Evolutionary conservation across 2,329 filamentous ascomycete species (phyloP), one percentile per base, ranked within the genome.

Genomic region (Exophiala sp.): DNA sequence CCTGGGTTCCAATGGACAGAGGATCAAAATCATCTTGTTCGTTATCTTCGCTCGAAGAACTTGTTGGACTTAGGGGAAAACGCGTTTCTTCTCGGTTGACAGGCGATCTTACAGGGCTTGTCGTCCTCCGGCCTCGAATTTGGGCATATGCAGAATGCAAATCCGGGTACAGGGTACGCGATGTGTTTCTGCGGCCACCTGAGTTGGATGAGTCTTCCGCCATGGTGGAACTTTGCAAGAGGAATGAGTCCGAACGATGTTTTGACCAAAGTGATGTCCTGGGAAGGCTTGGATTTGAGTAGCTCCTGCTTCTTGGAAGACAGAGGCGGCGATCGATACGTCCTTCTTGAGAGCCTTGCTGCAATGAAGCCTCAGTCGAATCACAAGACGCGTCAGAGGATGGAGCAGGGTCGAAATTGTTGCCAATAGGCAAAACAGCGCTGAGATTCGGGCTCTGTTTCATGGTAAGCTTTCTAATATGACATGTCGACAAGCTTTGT

Each of bases 151-250:
- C 49, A 19, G 53, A 56, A 21, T 35, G 50, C 19, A 53, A 24
- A 42, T 56, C 53, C 2, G 53, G 53, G 34, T 50, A 56, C 9
- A 53, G 30, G 11, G 49, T 47, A 14, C 49, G 49, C n/a, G 43
- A 45, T 10, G 43, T 43, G 8, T 43, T 43, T 30, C 46, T 29
- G n/a, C 32, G 43, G 2, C 24, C 30, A 22, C 29, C 35, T 9
- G 43, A 43, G 21, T 22, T 34, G 22, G 18, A 24, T 18, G 41
- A 23, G 29, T 29, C 19, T 11, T 29, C 32, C 22, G 46, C 43
- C 34, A 47, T 42, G 14, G 38, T 44, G 39, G 32, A 35, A 2
- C 32, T 48, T 14, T 49, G 35, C 22, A 49, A 30, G 10, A 52
- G 42, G 14, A 29, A 49, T 23, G 52, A 52, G 23, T 52, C 52